Base-by-base conservation (phyloP, 768 basidiomycete genomes). In the Boletus tomentosulus region DNA sequence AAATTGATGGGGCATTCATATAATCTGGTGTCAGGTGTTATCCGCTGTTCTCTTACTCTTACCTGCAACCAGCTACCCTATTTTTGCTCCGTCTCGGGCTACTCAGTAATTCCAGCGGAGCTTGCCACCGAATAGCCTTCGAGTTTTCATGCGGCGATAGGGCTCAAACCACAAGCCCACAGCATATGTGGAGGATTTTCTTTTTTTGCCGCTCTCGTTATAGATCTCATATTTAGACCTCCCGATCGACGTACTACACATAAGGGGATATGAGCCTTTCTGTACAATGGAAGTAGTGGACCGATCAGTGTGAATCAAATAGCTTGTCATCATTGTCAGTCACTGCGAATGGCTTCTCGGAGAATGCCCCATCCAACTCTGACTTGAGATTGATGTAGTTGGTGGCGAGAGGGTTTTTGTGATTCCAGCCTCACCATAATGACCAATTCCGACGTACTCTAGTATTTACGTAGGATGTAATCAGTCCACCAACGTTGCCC, bases 401-500 rank as follows among this genome's bases (percentile, higher is more conserved):
- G 31, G 46, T 47, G 27, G 16, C 48, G 28, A 37, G 49, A 39
- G 25, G 25, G 43, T 31, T 34, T 41, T 35, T 47, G 27, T 10
- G 46, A 27, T 49, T 16, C 19, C 16, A 30, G 28, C 41, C 41
- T 11, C 27, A 16, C 3, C 28, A 30, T 15, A 58, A 33, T 41
- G 34, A 44, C 51, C 38, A 34, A 34, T 34, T 46, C 37, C 49
- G 50, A 57, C 37, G 38, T 12, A 38, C 22, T 27, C 15, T 47
- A n/a, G n/a, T n/a, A n/a, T 43, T 60, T 66, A 60, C 58, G 56
- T 55, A 51, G 54, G 34, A 52, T 63, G 61, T 66, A 63, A 66
- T 64, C 52, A 56, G 54, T 50, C 25, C 16, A 19, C 38, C 19
- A 16, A 31, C 30, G 9, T 10, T 31, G 30, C 8, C 30, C 9